Evolutionary conservation across 2,329 filamentous ascomycete genomes (phyloP), one percentile per base, ranked within the genome.

Genomic region (Colletotrichum eremochloae): DNA sequence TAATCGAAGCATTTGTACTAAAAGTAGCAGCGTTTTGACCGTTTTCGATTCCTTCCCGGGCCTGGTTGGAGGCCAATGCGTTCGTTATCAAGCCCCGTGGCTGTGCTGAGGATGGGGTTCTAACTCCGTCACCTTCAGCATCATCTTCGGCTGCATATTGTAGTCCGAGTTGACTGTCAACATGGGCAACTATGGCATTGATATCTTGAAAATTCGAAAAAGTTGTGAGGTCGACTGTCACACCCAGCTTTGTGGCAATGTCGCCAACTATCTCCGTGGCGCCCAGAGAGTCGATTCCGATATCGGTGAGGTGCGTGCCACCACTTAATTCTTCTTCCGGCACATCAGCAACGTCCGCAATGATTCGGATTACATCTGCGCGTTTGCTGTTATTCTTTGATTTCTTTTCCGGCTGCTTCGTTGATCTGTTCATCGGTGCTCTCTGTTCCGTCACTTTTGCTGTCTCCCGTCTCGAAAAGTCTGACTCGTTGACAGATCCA

Each of bases 81-180:
- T 44, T 44, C 18, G 42, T 8, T 8, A n/a, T 14, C 0, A n/a
- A 4, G 44, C 7, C 5, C n/a, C 4, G 44, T 11, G 20, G 20
- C 18, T 46, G 18, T 20, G 9, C 18, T n/a, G 44, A n/a, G 20
- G 20, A n/a, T 46, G 44, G 8, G 44, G 7, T 46, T n/a, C 7
- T 11, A 11, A 7, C n/a, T 9, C 8, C 20, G n/a, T 4, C 6
- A 9, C 11, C 20, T 20, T 33, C 29, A n/a, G 5, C 3, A 5
- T 6, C 14, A 12, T 4, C 4, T 3, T 20, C 0, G 11, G 24
- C 7, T 20, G 8, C 5, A 5, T n/a, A 2, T 18, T n/a, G 18
- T 9, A 68, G 15, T 6, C 66, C 66, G 1, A 68, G 66, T 3
- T 68, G 50, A 24, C 50, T 33, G 29, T 68, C 66, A 5, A 68